Evolutionary conservation across 2,329 filamentous ascomycete species (phyloP).

Genomic region (Neofusicoccum parvum): DNA sequence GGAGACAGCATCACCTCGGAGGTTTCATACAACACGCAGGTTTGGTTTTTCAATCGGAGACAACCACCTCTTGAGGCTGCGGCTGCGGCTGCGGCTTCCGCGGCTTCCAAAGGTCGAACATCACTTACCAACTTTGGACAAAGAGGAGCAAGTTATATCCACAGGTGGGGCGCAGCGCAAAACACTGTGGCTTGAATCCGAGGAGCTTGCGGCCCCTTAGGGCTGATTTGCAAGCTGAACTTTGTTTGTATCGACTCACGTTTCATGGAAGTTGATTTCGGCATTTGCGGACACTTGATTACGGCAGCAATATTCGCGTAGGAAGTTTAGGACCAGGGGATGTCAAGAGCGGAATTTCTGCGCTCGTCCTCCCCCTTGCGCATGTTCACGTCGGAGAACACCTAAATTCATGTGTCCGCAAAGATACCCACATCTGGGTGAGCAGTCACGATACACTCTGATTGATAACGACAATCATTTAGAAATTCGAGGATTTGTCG

Average conservation of each 20-base stretch:
- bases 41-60: too few species aligned
- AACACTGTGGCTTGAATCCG: not conserved
- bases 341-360: too few species aligned
- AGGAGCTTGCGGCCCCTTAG: not conserved
- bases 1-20: not conserved
- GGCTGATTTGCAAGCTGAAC: not conserved
- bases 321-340: too few species aligned
- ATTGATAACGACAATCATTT: too few species aligned
- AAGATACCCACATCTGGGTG: too few species aligned
- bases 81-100: not conserved
- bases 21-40: not conserved
- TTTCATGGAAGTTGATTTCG: not conserved
- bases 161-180: not conserved
- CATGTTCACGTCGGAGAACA: too few species aligned
- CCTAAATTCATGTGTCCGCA: too few species aligned
- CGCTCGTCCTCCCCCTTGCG: too few species aligned
- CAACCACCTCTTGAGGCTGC: too few species aligned
- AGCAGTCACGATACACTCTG: too few species aligned
- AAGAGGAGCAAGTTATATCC: not conserved
- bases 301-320: not conserved
- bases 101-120: not conserved
- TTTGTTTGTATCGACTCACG: not conserved
- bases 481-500: accelerated
- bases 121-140: not conserved
- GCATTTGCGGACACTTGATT: not conserved